These are phyloP conservation scores for Cydonia oblonga DNA, from an alignment of 331 rosid genomes.

Conservation along the genomic window DNA sequence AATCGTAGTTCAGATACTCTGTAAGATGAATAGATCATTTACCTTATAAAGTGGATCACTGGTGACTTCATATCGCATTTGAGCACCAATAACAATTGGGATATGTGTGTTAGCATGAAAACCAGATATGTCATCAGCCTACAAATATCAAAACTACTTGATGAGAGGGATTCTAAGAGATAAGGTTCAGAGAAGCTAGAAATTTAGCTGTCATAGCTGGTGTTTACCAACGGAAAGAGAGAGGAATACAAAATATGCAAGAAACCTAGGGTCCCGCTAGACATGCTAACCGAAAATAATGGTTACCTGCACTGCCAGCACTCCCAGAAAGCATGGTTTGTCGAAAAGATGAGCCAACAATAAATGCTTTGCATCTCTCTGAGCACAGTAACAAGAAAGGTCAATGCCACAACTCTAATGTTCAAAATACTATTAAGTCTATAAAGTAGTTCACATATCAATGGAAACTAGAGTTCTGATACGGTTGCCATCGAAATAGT, in stretches of 20 bases:
- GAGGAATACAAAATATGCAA: neutral
- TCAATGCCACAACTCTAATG: slow-evolving; percentile 10
- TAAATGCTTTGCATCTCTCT: slow-evolving; percentile 62
- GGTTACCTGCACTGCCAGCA: slow-evolving; percentile 77
- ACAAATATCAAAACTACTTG: slow-evolving; percentile 1
- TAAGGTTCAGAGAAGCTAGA: neutral
- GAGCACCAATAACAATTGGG: slow-evolving; percentile 77
- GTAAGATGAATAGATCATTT: neutral
- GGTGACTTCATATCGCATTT: slow-evolving; percentile 72
- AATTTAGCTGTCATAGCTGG: neutral
- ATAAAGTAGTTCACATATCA: neutral
- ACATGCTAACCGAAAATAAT: neutral
- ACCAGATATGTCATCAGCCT: slow-evolving; percentile 66
- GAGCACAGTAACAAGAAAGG: slow-evolving; percentile 19
- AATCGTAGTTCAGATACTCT: neutral
- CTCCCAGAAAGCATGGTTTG: slow-evolving; percentile 82
- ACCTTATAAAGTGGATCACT: slow-evolving; percentile 90
- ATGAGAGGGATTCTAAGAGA: neutral
- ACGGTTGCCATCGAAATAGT: neutral
- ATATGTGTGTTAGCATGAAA: slow-evolving; percentile 82
- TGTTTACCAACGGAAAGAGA: neutral
- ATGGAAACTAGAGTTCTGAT: neutral
- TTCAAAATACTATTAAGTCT: neutral
- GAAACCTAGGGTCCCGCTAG: neutral
- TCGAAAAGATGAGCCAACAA: slow-evolving; percentile 82